A percentile compares a stretch with the other conserved stretches of the same genome.
Evolutionary conservation across 768 basidiomycete genomes (phyloP).

Genomic region (Cystofilobasidium capitatum): DNA sequence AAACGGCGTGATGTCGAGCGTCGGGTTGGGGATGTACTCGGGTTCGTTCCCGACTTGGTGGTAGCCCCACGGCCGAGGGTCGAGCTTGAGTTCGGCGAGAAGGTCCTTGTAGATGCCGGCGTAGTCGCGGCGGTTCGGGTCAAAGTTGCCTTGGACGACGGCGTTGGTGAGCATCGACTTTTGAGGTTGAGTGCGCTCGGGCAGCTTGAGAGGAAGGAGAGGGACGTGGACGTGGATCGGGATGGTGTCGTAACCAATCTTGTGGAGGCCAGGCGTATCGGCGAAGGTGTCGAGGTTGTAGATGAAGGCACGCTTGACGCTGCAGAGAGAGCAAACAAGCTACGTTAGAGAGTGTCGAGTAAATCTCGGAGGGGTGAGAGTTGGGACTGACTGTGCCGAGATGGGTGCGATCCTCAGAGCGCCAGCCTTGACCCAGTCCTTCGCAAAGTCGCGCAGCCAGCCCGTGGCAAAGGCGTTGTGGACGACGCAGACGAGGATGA

Average conservation of each 20-base stretch:
- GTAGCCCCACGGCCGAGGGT: constrained; percentile 24
- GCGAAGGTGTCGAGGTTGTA: constrained; percentile 25
- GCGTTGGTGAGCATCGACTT: constrained; percentile 39
- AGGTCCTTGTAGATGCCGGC: constrained; percentile 40
- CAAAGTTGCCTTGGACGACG: constrained; percentile 44
- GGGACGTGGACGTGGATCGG: constrained; percentile 26
- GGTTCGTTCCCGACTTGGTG: constrained; percentile 2
- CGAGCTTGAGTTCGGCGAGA: constrained; percentile 33
- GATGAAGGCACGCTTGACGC: constrained; percentile 26
- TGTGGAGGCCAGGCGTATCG: constrained; percentile 11
- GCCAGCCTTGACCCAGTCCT: constrained; percentile 41
- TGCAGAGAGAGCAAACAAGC: background rate
- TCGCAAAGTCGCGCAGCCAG: constrained; percentile 38
- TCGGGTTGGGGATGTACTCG: constrained; percentile 18
- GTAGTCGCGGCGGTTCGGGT: constrained; percentile 41
- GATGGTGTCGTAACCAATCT: constrained; percentile 21
- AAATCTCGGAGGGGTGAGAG: background rate
- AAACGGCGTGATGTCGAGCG: constrained; percentile 14
- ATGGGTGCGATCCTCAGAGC: constrained; percentile 43
- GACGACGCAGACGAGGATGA: constrained; percentile 44
- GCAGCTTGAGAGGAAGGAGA: constrained; percentile 23
- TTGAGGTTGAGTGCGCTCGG: background rate
- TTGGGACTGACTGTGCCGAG: constrained; percentile 42
- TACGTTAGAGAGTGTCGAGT: background rate
- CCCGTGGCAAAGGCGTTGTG: constrained; percentile 38